Evolutionary conservation across 306 rosid species (phyloP).

Genomic region (Senna siamea): DNA sequence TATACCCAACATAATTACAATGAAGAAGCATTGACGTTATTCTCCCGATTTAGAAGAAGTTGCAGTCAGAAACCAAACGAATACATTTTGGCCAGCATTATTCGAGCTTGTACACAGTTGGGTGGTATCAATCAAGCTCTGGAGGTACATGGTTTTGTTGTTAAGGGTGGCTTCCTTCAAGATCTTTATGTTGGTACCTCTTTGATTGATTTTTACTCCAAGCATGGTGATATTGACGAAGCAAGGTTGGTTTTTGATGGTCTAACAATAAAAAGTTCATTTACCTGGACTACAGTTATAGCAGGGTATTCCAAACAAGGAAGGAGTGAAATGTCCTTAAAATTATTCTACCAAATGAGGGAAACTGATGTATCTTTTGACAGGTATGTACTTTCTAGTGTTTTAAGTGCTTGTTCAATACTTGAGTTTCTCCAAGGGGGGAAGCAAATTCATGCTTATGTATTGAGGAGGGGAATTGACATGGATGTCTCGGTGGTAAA

Average conservation of each 20-base stretch:
- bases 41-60: constrained; percentile 54
- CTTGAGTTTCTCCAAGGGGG: constrained; percentile 73
- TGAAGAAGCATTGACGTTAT: constrained; percentile 59
- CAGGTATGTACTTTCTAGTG: constrained; percentile 74
- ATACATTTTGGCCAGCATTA: constrained; percentile 70
- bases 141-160: constrained; percentile 65
- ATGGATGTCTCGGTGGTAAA: constrained; percentile 74
- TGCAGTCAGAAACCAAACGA: constrained; percentile 60
- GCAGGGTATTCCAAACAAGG: constrained; percentile 71
- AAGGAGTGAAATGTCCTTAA: constrained; percentile 67
- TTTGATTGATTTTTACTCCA: constrained; percentile 73
- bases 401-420: constrained; percentile 76
- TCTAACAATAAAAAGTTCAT: constrained; percentile 53
- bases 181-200: constrained; percentile 89
- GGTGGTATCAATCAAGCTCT: constrained; percentile 54
- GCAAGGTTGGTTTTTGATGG: constrained; percentile 72
- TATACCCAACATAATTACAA: constrained; percentile 55
- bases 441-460: constrained; percentile 80
- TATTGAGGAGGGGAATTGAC: constrained; percentile 61
- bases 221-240: constrained; percentile 59
- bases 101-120: constrained; percentile 69
- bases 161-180: constrained; percentile 62
- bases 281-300: constrained; percentile 86
- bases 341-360: constrained; percentile 66
- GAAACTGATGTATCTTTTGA: constrained; percentile 61